Conservation (phyloP, 805 yeast genomes). For the Wickerhamomyces alni region DNA sequence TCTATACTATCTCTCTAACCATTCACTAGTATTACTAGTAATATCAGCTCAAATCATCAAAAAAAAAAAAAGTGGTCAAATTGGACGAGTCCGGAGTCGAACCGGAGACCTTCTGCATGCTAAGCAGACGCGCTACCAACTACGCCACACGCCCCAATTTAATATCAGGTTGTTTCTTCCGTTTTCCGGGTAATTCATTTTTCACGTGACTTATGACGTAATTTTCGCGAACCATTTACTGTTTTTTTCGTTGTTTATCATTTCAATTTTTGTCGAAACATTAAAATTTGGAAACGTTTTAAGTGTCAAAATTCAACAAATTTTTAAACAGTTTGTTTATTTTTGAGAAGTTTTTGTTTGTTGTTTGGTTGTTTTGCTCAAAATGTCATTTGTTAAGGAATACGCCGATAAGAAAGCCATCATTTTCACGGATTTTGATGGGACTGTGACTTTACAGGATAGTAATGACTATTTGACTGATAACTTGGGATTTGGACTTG, state of each 20-base stretch:
- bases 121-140: constrained; percentile 80
- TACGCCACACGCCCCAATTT: constrained; percentile 66
- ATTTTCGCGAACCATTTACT: not conserved
- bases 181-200: no score
- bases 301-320: not conserved
- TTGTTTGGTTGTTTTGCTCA: not conserved
- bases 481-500: constrained; percentile 77
- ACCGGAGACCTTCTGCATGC: constrained; percentile 79
- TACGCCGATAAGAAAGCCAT: constrained; percentile 49
- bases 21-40: no score
- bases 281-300: no score
- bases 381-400: constrained; percentile 20
- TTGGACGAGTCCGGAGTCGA: constrained; percentile 75
- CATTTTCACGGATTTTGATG: constrained; percentile 96
- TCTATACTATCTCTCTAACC: no score
- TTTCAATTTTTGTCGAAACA: no score
- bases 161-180: no score
- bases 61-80: constrained; percentile 19
- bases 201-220: not conserved
- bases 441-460: constrained; percentile 93
- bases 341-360: not conserved
- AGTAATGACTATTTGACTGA: constrained; percentile 92
- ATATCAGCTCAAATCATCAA: no score
- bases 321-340: not conserved
- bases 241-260: no score